Base-by-base conservation (phyloP, 2,329 filamentous ascomycete species). In the Penicillium hordei region DNA sequence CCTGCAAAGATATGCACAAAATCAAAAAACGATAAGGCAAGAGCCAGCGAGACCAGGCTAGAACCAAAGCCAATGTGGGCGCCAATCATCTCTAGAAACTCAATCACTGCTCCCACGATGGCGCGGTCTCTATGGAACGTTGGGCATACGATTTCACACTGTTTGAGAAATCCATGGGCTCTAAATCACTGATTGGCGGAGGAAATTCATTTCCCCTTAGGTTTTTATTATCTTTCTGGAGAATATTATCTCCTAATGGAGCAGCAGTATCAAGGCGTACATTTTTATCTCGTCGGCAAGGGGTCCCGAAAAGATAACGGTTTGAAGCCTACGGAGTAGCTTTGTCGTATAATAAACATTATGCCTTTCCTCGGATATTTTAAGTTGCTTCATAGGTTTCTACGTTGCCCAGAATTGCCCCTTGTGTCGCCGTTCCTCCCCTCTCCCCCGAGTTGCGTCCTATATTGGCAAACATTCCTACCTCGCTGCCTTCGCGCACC, bases 1-100 rank as follows among this genome's bases (percentile, higher is more conserved):
- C 21, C 34, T 25, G 19, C 31, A 38, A 31, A 48, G 42, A 54
- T 52, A 49, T 21, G 23, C 25, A 44, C 3, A 45, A 40, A 34
- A 55, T 46, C 15, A 15, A 29, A 15, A 12, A 1, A 25, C 17
- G 52, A 54, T 52, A 59, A 57, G 49, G 42, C 52, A 23, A 23
- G 27, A 23, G 39, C 6, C 19, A 49, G 52, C 49, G 23, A 44
- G 39, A n/a, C 43, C 31, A 40, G 17, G 33, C 50, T 39, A 38
- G 21, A 29, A 15, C 45, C 15, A 40, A 52, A 42, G 21, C n/a
- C n/a, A 33, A 42, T 15, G 34, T 34, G 45, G 38, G 45, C 23
- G 39, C 48, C 33, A 19, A 48, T 57, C 39, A 23, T 39, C 15
- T 27, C 49, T 10, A 43, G 13, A 48, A 39, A 23, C 15, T 25